Conservation (phyloP, 1,284 basidiomycete species). For the Naganishia sp. region DNA sequence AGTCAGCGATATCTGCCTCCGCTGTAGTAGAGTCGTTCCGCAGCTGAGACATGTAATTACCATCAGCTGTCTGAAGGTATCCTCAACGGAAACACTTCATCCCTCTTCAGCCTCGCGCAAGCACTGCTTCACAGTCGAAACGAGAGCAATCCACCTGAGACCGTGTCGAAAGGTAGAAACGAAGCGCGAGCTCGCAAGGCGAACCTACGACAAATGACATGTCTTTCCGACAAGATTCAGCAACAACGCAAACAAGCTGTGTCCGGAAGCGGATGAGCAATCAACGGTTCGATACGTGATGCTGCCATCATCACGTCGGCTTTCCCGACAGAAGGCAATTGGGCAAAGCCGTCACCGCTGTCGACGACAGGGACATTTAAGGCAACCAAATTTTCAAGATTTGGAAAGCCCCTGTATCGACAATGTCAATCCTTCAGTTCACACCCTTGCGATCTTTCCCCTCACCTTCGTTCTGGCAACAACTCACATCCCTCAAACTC, state of each 20-base stretch:
- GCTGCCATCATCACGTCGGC: not conserved
- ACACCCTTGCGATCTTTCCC: slow-evolving; percentile 82
- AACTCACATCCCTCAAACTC: slow-evolving; percentile 84
- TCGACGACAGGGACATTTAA: not conserved
- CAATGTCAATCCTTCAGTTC: slow-evolving; percentile 68
- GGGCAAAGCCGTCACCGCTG: not conserved
- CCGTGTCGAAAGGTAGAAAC: too few relatives aligned
- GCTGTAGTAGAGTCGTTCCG: too few relatives aligned
- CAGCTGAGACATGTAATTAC: too few relatives aligned
- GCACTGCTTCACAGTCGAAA: too few relatives aligned
- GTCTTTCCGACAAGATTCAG: not conserved
- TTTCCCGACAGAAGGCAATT: not conserved
- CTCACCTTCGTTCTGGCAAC: slow-evolving; percentile 90
- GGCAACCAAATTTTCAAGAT: too few relatives aligned
- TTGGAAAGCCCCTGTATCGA: too few relatives aligned
- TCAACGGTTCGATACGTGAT: not conserved
- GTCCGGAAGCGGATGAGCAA: slow-evolving; percentile 22
- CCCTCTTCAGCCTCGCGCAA: too few relatives aligned
- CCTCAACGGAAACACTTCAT: too few relatives aligned
- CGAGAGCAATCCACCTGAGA: too few relatives aligned
- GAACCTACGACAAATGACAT: not conserved
- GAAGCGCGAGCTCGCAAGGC: not conserved
- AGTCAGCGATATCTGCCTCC: too few relatives aligned
- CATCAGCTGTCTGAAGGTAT: too few relatives aligned
- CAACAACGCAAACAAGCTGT: slow-evolving; percentile 2